phyloP scores from a whole-genome alignment of 2,329 filamentous ascomycete species.

The Lachnum nothofagi region DNA sequence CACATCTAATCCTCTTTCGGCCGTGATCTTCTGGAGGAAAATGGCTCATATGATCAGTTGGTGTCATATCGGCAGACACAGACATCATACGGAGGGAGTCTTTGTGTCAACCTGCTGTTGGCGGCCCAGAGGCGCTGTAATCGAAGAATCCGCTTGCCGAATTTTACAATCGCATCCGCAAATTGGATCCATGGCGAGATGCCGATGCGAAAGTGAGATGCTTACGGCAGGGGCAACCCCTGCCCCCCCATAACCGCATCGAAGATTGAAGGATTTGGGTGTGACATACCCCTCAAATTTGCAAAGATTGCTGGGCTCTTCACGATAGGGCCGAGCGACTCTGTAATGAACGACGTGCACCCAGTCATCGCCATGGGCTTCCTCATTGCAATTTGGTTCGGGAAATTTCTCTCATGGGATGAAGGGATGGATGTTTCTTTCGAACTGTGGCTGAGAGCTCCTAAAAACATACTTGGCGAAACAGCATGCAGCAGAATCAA shows the following conservation, averaged over 20 bases:
- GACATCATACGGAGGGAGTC: too few species aligned
- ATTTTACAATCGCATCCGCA: not conserved
- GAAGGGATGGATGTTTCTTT: too few species aligned
- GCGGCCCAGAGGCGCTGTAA: not conserved
- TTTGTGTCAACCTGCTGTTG: not conserved
- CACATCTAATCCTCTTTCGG: constrained; percentile 1
- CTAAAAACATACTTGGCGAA: too few species aligned
- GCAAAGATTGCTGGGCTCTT: not conserved
- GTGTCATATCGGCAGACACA: not conserved
- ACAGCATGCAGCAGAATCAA: too few species aligned
- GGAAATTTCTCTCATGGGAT: too few species aligned
- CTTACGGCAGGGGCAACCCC: not conserved
- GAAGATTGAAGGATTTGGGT: not conserved
- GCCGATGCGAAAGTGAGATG: too few species aligned
- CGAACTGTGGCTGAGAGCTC: too few species aligned
- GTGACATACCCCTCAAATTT: constrained; percentile 14
- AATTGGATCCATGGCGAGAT: not conserved
- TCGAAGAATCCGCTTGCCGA: not conserved
- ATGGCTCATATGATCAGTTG: not conserved
- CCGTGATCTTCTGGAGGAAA: not conserved
- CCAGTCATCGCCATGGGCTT: too few species aligned
- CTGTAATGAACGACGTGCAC: too few species aligned
- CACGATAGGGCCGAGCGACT: not conserved
- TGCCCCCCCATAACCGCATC: not conserved
- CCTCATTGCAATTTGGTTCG: too few species aligned